Base-by-base conservation (phyloP, 2,329 filamentous ascomycete species). In the Aureobasidium zeae region DNA sequence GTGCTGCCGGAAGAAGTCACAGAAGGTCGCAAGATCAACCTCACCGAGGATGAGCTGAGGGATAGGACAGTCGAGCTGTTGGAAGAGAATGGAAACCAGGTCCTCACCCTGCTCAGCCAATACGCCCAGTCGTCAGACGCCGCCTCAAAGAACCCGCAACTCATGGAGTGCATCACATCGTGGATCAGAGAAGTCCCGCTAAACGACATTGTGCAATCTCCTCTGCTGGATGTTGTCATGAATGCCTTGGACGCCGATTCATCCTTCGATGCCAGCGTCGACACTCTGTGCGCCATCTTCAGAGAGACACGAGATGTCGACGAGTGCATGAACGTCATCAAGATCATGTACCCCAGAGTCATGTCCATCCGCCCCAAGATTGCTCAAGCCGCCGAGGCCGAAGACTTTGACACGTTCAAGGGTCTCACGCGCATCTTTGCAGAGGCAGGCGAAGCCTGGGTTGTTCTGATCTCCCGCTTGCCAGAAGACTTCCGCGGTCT, bases 1-100 rank as follows among this genome's bases (percentile, higher is more conserved):
- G 88, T 98, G 57, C 79, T 98, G 53, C 91, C 91, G 45, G 91
- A 98, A 73, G 91, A 98, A 75, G 91, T 98, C 60, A 96, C 86
- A 55, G 89, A 98, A 74, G 91, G 91, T 69, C 86, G 91, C 69
- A 98, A 96, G 72, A 95, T 98, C 75, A 94, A 87, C 74, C 76
- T 98, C 69, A 88, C 86, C 78, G 91, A 98, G 83, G 88, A 96
- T 71, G 89, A 96, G 66, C 77, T 98, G 63, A 75, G 72, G 53
- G 72, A 76, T 57, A 83, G 91, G 71, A 95, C 91, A 52, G 79
- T 77, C 63, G 89, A 94, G 65, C 72, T 98, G 57, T 71, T 98
- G 63, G 81, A 84, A 64, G 83, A 94, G 64, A 98, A 96, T 63
- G 85, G 87, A 46, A 72, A 81, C 52, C 81, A 89, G 64, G 91